Percentiles rank a stretch among this genome's conserved stretches.
Evolutionary conservation across 2,329 filamentous ascomycete genomes (phyloP).

Genomic region (Alternaria sp.): DNA sequence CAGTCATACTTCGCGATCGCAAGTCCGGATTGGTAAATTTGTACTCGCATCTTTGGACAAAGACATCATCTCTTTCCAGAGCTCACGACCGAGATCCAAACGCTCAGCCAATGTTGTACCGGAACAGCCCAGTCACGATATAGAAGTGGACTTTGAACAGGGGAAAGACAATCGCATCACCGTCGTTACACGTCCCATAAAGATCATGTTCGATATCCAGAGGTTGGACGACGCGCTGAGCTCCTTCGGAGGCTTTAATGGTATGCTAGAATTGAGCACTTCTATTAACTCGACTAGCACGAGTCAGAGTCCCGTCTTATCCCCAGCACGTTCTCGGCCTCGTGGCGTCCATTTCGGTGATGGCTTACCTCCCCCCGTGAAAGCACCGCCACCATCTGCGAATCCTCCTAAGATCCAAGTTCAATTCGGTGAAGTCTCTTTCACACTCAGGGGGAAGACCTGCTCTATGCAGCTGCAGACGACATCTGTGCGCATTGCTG

Average conservation of each 20-base stretch:
- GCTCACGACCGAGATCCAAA: slow-evolving; percentile 35
- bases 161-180: slow-evolving; percentile 58
- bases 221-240: slow-evolving; percentile 84
- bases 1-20: slow-evolving; percentile 27
- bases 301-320: slow-evolving; percentile 45
- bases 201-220: slow-evolving; percentile 78
- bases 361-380: slow-evolving; percentile 41
- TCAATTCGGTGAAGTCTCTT: slow-evolving; percentile 76
- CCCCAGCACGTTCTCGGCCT: slow-evolving; percentile 43
- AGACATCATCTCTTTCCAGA: slow-evolving; percentile 62
- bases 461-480: slow-evolving; percentile 78
- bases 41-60: slow-evolving; percentile 59
- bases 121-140: slow-evolving; percentile 40
- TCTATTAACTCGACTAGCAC: slow-evolving; percentile 81
- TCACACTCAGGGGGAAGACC: slow-evolving; percentile 79
- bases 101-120: slow-evolving; percentile 33
- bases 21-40: slow-evolving; percentile 54
- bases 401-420: slow-evolving; percentile 72
- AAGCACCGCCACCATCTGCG: slow-evolving; percentile 26
- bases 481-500: slow-evolving; percentile 82
- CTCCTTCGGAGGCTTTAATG: slow-evolving; percentile 90
- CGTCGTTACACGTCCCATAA: slow-evolving; percentile 78
- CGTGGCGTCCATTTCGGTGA: slow-evolving; percentile 67
- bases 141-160: slow-evolving; percentile 47
- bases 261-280: slow-evolving; percentile 85